These are phyloP conservation scores for Raphidocelis subcapitata DNA, from an alignment of 139 green algal genomes.

Conservation along the genomic window DNA sequence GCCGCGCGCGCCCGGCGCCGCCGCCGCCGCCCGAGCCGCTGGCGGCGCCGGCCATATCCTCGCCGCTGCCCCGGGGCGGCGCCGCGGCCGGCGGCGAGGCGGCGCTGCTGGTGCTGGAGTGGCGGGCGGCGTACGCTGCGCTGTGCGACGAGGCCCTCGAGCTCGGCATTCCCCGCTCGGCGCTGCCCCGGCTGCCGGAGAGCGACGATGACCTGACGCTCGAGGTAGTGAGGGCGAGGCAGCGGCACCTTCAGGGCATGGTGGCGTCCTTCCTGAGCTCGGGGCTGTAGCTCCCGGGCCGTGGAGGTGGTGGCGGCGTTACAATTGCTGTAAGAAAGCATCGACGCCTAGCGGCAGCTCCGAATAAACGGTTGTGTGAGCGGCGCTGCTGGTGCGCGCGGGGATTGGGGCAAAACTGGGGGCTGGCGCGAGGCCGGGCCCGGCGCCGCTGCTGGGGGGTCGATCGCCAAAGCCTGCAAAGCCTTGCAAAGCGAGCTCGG, in stretches of 20 bases:
- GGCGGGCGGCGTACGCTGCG: constrained; percentile 2
- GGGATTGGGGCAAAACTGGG: no score
- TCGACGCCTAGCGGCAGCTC: no score
- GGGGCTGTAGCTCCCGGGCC: background rate
- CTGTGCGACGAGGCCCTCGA: constrained; percentile 6
- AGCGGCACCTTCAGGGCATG: constrained; percentile 22
- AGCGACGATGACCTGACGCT: background rate
- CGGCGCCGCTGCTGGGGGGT: no score
- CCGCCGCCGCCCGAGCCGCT: background rate
- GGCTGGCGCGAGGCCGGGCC: no score
- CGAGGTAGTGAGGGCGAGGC: constrained; percentile 1
- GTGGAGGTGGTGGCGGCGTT: no score
- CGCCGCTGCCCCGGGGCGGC: background rate
- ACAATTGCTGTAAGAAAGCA: no score
- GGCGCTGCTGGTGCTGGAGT: constrained; percentile 4
- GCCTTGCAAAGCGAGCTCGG: no score
- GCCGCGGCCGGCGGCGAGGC: background rate
- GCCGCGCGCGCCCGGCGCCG: background rate
- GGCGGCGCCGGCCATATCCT: background rate
- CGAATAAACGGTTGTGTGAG: no score
- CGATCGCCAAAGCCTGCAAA: no score
- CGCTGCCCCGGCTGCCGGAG: background rate
- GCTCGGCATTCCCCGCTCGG: constrained; percentile 16
- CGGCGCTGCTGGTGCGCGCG: no score
- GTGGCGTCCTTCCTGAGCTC: constrained; percentile 17